These are phyloP conservation scores for Chaetomium cochliodes DNA, from an alignment of 495 filamentous ascomycete species.

Conservation along the genomic window DNA sequence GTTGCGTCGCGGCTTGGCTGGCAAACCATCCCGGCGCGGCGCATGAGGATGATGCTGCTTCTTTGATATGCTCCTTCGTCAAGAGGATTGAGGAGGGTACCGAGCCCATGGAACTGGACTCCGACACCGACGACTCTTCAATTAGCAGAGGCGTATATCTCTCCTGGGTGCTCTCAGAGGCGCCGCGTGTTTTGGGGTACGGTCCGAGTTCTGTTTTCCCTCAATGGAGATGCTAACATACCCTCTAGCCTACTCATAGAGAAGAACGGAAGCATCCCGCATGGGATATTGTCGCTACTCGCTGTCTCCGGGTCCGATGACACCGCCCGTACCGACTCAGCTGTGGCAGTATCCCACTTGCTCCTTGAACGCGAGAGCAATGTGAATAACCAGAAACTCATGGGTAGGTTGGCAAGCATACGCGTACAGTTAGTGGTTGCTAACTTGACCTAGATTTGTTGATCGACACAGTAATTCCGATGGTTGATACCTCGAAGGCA, in stretches of 20 bases:
- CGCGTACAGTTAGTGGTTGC: not conserved
- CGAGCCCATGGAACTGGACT: slow-evolving; percentile 15
- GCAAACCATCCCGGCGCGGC: slow-evolving; percentile 39
- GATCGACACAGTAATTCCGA: slow-evolving; percentile 20
- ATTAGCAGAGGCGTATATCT: slow-evolving; percentile 24
- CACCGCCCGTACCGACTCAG: slow-evolving; percentile 8
- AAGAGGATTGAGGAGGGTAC: slow-evolving; percentile 32
- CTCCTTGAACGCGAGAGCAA: slow-evolving; percentile 30
- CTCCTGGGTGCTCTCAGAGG: slow-evolving; percentile 30
- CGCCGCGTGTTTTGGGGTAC: slow-evolving; percentile 25
- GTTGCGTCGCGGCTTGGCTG: slow-evolving; percentile 40
- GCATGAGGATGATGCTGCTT: slow-evolving; percentile 36
- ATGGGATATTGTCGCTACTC: slow-evolving; percentile 20
- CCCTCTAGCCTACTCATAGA: slow-evolving; percentile 22
- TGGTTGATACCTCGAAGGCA: slow-evolving; percentile 26
- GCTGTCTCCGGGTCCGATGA: not conserved
- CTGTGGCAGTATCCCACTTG: slow-evolving; percentile 5
- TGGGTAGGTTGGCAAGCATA: slow-evolving; percentile 13
- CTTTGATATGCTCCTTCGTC: slow-evolving; percentile 37
- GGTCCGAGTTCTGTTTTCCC: not conserved
- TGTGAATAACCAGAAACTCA: slow-evolving; percentile 24
- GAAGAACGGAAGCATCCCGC: slow-evolving; percentile 19
- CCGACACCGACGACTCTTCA: slow-evolving; percentile 24
- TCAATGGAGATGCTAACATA: slow-evolving; percentile 6
- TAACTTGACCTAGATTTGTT: slow-evolving; percentile 19